Conservation (phyloP, 495 filamentous ascomycete species). For the Usnea hakonensis region DNA sequence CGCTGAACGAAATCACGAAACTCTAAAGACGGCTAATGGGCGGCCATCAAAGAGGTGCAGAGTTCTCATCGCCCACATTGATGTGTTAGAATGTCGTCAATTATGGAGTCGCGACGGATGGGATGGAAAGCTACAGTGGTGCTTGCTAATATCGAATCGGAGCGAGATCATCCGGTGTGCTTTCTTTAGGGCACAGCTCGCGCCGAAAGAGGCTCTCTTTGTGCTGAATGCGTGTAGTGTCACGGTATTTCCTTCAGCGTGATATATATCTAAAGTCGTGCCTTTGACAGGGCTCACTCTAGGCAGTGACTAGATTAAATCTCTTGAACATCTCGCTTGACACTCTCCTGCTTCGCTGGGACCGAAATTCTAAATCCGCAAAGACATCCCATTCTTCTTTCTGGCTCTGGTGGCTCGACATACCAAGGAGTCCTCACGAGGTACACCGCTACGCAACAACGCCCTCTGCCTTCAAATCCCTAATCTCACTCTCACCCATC, state of each 20-base stretch:
- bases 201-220: neutral
- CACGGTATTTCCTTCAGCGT: too few species aligned
- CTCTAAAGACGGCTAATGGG: neutral
- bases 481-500: constrained; percentile 53
- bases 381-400: neutral
- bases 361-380: neutral
- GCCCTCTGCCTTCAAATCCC: constrained; percentile 55
- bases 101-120: neutral
- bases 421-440: neutral
- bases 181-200: neutral
- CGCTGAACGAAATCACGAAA: neutral
- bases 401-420: neutral
- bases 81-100: neutral
- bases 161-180: neutral
- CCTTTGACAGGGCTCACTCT: too few species aligned
- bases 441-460: constrained; percentile 49
- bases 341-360: neutral
- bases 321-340: neutral
- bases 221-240: too few species aligned
- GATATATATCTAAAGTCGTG: too few species aligned
- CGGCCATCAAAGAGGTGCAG: neutral
- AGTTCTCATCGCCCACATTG: too few species aligned
- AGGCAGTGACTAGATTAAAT: neutral
- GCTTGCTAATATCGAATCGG: neutral
- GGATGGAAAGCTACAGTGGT: neutral